These are phyloP conservation scores for Ettlia oleoabundans DNA, from an alignment of 139 green algal species.

Conservation along the genomic window DNA sequence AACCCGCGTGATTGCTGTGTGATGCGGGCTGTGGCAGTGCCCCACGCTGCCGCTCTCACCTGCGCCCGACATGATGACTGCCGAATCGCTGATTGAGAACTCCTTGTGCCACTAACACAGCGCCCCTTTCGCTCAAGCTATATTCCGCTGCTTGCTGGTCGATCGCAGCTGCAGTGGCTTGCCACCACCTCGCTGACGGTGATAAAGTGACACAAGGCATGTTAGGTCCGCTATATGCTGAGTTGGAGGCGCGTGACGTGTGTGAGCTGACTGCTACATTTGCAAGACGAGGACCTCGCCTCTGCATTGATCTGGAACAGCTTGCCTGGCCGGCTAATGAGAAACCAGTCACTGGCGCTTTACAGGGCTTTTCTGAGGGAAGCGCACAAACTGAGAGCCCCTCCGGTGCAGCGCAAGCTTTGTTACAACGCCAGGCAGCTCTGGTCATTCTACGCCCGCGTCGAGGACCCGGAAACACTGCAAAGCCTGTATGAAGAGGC, in stretches of 20 bases:
- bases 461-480: not conserved
- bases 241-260: too few species aligned
- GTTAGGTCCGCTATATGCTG: too few species aligned
- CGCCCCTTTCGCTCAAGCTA: too few species aligned
- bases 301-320: not conserved
- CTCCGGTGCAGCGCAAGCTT: constrained; percentile 42
- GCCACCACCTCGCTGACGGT: too few species aligned
- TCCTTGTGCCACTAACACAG: not conserved
- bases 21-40: not conserved
- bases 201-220: too few species aligned
- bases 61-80: constrained; percentile 5
- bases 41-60: not conserved
- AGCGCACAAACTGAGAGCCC: not conserved
- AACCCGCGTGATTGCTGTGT: too few species aligned
- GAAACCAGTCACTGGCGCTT: not conserved
- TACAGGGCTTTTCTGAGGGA: not conserved
- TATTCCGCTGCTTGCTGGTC: too few species aligned
- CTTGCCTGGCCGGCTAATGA: not conserved
- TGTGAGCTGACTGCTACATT: too few species aligned
- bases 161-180: too few species aligned
- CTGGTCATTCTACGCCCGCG: constrained; percentile 2
- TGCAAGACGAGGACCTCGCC: too few species aligned
- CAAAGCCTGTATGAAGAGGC: constrained; percentile 30
- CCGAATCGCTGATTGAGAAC: not conserved
- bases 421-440: constrained; percentile 38